Base-by-base conservation (phyloP, 768 basidiomycete genomes). In the Mycena vitilis region DNA sequence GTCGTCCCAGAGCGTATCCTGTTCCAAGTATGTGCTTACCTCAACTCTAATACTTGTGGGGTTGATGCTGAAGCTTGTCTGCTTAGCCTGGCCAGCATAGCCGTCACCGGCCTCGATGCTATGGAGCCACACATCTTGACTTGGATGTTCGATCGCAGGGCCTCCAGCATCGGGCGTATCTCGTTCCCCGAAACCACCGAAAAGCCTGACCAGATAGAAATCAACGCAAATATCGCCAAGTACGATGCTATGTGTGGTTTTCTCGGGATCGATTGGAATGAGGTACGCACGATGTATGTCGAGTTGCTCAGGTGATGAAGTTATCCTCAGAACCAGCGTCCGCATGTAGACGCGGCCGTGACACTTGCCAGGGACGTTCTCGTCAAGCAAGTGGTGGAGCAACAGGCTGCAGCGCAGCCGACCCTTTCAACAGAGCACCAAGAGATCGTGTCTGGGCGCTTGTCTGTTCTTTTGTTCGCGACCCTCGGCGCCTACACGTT, bases 201-300 rank as follows among this genome's bases (percentile, higher is more conserved):
- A 4, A 25, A 52, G n/a, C 1, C 36, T 8, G 7, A 9, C 30
- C 30, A 30, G 30, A 30, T 30, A 15, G 66, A 67, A 23, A 61
- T 56, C 38, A 68, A 44, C 34, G 23, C 23, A 38, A 62, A 18
- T 15, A 45, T 63, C 6, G 40, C 4, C 2, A 7, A 8, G 1
- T 68, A 67, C 13, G 5, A 61, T 11, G 15, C 40, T 0, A 67
- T 67, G 66, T 55, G 53, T 42, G 23, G 25, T 0, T 61, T 61
- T 25, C 22, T 15, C 42, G 23, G 58, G 30, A 42, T 44, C 3
- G 2, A 42, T 20, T 25, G 58, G 59, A 25, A 54, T 40, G 36
- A 2, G 64, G 64, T 58, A 48, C 18, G 48, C 20, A 37, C 36
- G 0, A 15, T 13, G 16, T 34, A 30, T 30, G 30, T 13, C 16